Base-by-base conservation (phyloP, 2,329 filamentous ascomycete species). In the Graphilbum sp. region DNA sequence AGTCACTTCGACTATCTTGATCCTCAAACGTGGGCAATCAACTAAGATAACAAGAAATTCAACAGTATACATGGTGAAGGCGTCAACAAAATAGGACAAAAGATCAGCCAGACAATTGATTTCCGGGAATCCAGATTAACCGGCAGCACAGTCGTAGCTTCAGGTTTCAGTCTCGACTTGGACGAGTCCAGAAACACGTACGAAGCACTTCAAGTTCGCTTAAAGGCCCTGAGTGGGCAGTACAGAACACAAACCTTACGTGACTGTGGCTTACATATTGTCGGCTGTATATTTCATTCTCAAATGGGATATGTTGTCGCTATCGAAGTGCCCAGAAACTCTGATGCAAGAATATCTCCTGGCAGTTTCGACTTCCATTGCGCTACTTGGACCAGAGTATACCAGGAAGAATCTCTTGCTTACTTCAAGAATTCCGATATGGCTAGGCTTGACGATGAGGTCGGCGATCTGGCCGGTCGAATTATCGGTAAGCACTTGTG, bases 401-500 rank as follows among this genome's bases (percentile, higher is more conserved):
- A n/a, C 21, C 6, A 24, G 21, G 21, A 24, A 24, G 21, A 24
- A 24, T 6, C 21, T 2, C 64, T 71, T 37, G 74, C 75, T 0
- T 94, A 90, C 54, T 96, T 87, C 62, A 98, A 96, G 53, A 94
- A 87, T 45, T 63, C 58, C 5, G 69, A 77, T 40, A 93, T 93
- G 78, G 67, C 63, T 41, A 76, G 87, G 44, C 69, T 98, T 56
- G 88, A 96, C 50, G 64, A 70, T 10, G 69, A 79, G 40, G 77
- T 85, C 46, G 90, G 90, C 11, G 88, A 96, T 53, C 69, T 93
- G 23, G 88, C 88, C 49, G 76, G 80, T 29, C 67, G 74, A 41
- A 94, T 98, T 40, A 81, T 82, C 48, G 80, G 83, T 82, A 63
- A 52, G 66, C 27, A 29, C 13, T 29, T 6, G 12, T 25, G 12